phyloP scores from a whole-genome alignment of 345 rosid species.

The Orychophragmus violaceus region DNA sequence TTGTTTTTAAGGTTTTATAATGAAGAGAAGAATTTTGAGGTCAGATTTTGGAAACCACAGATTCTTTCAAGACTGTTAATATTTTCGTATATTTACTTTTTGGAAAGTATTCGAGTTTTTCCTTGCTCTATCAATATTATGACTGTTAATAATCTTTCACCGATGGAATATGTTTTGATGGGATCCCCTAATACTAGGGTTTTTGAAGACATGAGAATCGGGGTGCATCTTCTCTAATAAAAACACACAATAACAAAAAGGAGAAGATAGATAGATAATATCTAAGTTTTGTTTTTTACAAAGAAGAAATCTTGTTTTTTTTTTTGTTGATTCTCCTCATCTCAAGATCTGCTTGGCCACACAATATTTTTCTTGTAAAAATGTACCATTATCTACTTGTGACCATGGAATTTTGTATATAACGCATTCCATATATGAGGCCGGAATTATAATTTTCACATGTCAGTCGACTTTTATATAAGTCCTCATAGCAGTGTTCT shows the following conservation, averaged over 20 bases:
- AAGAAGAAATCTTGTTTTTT: slow-evolving; percentile 3
- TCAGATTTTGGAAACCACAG: neutral
- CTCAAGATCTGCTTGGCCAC: slow-evolving; percentile 25
- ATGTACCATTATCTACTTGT: slow-evolving; percentile 7
- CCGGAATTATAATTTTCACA: neutral
- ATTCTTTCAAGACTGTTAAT: neutral
- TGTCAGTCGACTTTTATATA: neutral
- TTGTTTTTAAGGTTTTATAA: too few species aligned
- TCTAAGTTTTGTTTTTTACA: neutral
- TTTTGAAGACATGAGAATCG: neutral
- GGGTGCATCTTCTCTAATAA: neutral
- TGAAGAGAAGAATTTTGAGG: neutral
- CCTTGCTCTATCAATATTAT: neutral
- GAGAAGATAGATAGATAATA: neutral
- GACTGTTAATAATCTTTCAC: neutral
- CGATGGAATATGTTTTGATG: neutral
- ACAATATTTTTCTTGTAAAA: neutral
- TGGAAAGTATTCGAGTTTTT: neutral
- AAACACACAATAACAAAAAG: neutral
- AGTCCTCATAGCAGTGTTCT: too few species aligned
- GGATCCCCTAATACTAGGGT: neutral
- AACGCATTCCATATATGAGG: neutral
- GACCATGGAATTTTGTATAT: neutral
- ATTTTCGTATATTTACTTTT: neutral
- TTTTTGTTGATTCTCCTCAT: neutral